Conservation (phyloP, 139 green algal species). For the Haematococcus lacustris region DNA sequence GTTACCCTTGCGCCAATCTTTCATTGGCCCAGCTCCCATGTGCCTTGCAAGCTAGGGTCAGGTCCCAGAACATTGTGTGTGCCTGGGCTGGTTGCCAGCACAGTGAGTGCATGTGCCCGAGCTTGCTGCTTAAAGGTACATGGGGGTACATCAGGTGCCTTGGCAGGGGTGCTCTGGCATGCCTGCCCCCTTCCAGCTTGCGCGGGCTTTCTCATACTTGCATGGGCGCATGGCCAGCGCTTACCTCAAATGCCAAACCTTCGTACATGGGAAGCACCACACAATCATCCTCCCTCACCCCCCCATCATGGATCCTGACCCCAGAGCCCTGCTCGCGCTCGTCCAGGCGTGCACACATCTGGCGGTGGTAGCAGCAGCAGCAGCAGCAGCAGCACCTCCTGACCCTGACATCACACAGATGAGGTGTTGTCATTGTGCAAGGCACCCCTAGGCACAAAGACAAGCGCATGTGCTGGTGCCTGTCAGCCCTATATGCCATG, state of each 20-base stretch:
- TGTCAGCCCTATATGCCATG: background rate
- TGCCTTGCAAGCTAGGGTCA: background rate
- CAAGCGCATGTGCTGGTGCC: background rate
- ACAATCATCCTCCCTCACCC: slow-evolving; percentile 13
- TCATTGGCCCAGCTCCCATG: background rate
- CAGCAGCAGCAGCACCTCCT: background rate
- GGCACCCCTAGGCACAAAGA: background rate
- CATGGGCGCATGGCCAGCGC: background rate
- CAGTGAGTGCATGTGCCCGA: too few relatives aligned
- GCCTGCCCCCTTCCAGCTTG: background rate
- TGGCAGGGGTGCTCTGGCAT: background rate
- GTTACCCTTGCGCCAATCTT: background rate
- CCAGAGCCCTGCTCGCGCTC: background rate
- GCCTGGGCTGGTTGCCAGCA: too few relatives aligned
- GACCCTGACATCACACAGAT: background rate
- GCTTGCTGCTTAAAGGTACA: background rate
- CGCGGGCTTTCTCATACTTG: background rate
- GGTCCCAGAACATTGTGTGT: too few relatives aligned
- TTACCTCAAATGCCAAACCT: slow-evolving; percentile 60
- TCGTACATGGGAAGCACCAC: slow-evolving; percentile 34
- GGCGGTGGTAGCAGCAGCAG: background rate
- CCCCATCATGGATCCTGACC: background rate
- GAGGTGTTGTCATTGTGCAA: background rate
- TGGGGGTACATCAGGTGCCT: background rate
- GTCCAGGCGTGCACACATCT: slow-evolving; percentile 15